Conservation (phyloP, 23 red algal species). For the Gracilaria vermiculophylla region DNA sequence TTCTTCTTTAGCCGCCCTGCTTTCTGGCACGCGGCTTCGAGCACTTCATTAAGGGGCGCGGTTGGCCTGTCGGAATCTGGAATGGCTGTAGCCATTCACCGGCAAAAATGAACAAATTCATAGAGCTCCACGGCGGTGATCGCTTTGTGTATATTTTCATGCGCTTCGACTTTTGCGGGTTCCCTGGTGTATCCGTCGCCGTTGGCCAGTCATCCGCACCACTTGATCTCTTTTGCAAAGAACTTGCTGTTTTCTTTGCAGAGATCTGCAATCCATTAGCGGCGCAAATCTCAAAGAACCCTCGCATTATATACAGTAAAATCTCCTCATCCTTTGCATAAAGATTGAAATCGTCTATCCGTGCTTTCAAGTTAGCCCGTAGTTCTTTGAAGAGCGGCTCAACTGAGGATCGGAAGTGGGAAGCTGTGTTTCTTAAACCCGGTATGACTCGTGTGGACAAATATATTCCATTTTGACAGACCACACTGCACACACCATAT, state of each 20-base stretch:
- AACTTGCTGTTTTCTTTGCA: not conserved
- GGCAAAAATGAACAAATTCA: conserved; percentile 35
- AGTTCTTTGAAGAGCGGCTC: conserved; percentile 25
- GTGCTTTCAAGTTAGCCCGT: conserved; percentile 15
- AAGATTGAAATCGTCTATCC: conserved; percentile 44
- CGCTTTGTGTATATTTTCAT: not conserved
- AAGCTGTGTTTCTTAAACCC: conserved; percentile 10
- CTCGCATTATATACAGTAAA: not conserved
- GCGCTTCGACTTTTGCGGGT: not conserved
- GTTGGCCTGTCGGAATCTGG: not conserved
- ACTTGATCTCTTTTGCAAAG: conserved; percentile 9
- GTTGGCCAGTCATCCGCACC: conserved; percentile 19
- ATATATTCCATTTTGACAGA: conserved; percentile 10
- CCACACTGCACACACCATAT: not conserved
- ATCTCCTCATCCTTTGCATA: not conserved
- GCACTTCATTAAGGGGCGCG: not conserved
- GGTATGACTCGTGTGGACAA: conserved; percentile 8
- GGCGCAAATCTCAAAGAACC: conserved; percentile 33
- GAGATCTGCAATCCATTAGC: conserved; percentile 2
- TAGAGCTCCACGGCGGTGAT: conserved; percentile 37
- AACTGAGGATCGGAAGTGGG: conserved; percentile 29
- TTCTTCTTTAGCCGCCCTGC: conserved; percentile 17
- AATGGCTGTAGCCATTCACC: conserved; percentile 40
- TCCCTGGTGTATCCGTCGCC: conserved; percentile 30
- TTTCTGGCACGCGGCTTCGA: not conserved